Evolutionary conservation across 495 filamentous ascomycete genomes (phyloP).

Genomic region (Hypoxylon intermedium): DNA sequence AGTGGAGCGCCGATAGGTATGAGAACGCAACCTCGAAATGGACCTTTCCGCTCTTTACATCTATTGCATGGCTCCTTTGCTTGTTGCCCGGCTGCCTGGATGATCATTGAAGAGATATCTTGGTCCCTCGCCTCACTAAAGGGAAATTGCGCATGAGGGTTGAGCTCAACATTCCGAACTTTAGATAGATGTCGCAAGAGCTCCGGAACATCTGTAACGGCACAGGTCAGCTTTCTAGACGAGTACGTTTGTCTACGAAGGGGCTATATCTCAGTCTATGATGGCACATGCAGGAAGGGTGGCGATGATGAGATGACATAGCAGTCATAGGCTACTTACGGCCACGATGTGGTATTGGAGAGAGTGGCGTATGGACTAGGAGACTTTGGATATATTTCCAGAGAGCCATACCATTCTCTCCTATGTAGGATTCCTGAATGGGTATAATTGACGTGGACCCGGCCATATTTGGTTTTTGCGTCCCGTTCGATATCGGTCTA

Average conservation of each 20-base stretch:
- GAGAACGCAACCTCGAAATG: conserved; percentile 43
- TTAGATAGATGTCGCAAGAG: conserved; percentile 6
- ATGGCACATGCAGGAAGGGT: neutral
- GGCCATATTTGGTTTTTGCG: neutral
- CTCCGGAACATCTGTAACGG: conserved; percentile 2
- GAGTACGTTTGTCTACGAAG: neutral
- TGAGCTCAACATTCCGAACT: conserved; percentile 27
- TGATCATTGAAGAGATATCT: conserved; percentile 42
- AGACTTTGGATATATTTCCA: conserved; percentile 24
- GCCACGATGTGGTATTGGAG: conserved; percentile 3
- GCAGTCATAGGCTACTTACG: conserved; percentile 11
- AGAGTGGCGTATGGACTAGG: conserved; percentile 5
- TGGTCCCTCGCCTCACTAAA: conserved; percentile 34
- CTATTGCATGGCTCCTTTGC: conserved; percentile 36
- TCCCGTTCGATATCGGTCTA: too few species aligned
- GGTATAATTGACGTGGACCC: neutral
- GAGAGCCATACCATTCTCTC: conserved; percentile 4
- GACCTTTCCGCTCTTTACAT: conserved; percentile 39
- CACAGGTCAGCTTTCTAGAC: neutral
- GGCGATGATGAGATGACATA: neutral
- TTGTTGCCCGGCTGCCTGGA: conserved; percentile 41
- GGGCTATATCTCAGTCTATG: neutral
- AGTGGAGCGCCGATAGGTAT: conserved; percentile 27
- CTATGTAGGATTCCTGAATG: neutral
- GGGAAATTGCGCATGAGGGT: conserved; percentile 12